Conservation (phyloP, 2,329 filamentous ascomycete genomes). For the Sphaerulina vaccinii region DNA sequence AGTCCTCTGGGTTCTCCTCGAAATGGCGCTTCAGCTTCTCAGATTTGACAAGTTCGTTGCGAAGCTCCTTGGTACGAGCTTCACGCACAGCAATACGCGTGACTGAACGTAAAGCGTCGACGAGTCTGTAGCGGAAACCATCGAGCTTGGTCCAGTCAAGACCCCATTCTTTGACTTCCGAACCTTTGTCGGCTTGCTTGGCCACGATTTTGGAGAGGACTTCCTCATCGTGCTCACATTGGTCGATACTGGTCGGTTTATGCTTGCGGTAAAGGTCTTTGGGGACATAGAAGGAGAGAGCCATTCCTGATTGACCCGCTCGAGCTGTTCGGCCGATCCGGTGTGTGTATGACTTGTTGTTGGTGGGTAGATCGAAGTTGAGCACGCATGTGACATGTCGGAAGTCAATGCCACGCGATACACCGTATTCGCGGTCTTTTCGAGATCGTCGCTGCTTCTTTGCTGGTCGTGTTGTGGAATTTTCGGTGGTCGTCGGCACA, state of each 20-base stretch:
- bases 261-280: conserved; percentile 81
- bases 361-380: conserved; percentile 92
- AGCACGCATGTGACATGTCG: conserved; percentile 90
- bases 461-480: conserved; percentile 32
- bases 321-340: conserved; percentile 90
- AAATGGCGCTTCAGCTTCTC: conserved; percentile 95
- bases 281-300: conserved; percentile 91
- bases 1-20: conserved; percentile 90
- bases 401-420: conserved; percentile 97
- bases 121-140: conserved; percentile 91
- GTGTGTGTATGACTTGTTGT: conserved; percentile 92
- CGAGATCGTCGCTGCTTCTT: conserved; percentile 64
- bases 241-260: conserved; percentile 74
- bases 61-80: conserved; percentile 81
- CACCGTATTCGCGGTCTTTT: conserved; percentile 81
- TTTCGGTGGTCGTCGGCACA: conserved; percentile 30
- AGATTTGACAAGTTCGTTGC: conserved; percentile 85
- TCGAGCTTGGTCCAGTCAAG: conserved; percentile 95
- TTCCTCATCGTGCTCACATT: conserved; percentile 79
- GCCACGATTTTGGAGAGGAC: conserved; percentile 76
- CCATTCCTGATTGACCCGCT: conserved; percentile 88
- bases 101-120: conserved; percentile 84
- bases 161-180: conserved; percentile 83
- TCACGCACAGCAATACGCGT: conserved; percentile 88
- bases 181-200: conserved; percentile 73